Base-by-base conservation (phyloP, 2,329 filamentous ascomycete genomes). In the Aspergillus novofumigatus region DNA sequence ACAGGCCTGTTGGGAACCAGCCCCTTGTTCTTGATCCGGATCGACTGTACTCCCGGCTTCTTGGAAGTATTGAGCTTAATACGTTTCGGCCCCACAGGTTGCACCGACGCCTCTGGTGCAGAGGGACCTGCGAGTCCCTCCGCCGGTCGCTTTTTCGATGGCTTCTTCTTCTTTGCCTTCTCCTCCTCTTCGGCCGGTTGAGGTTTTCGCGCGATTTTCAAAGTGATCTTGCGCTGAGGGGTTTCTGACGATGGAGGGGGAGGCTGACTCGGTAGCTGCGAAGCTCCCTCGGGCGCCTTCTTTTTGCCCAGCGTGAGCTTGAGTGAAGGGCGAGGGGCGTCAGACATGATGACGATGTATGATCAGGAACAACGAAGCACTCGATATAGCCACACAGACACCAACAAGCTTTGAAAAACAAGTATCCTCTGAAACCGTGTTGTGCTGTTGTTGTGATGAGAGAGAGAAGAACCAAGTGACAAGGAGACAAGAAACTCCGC, bases 11-110 rank as follows among this genome's bases (percentile, higher is more conserved):
- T 79, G 6, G 90, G 88, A 1, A 84, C 81, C 61, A 86, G 83
- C n/a, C 87, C 88, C 65, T 87, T 85, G 51, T 85, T 79, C 67
- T 86, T 88, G 56, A 90, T 76, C 54, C 83, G 83, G 55, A 87
- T 77, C 32, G 71, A 78, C 59, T 75, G 75, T 14, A 75, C 62
- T 3, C 68, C 69, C 0, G 72, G 71, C 50, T 74, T 71, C 55
- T 75, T 76, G 20, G 72, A 69, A 23, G 69, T 61, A 54, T 71
- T 76, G 32, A 76, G 57, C 54, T 76, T 76, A 47, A 77, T 64
- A 26, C 74, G 69, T 58, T 77, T 77, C 41, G 71, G 61, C 47
- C 72, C 68, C 53, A 66, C n/a, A 42, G 66, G 62, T 47, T 64
- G 58, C 42, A 52, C 54, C 21, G 63, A 50, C 20, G 63, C 44